These are phyloP conservation scores for Herpetomonas muscarum DNA, from an alignment of 208 protist species.

Conservation along the genomic window DNA sequence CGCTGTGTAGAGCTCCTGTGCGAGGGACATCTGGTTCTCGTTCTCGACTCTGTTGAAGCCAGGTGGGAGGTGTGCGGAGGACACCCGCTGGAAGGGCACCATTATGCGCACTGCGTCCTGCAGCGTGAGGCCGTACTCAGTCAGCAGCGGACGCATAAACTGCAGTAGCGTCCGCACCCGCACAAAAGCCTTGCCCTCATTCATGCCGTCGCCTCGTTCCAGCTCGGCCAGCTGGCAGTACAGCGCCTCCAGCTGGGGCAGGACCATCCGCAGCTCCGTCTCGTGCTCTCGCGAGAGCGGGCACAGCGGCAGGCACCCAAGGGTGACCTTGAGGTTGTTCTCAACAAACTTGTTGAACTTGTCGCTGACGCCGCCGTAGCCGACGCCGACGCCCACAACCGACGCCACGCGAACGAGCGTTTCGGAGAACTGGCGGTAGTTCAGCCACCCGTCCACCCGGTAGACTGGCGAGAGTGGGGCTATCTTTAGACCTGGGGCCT, in stretches of 20 bases:
- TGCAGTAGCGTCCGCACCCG: conserved; percentile 16
- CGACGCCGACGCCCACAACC: conserved; percentile 38
- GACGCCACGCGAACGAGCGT: conserved; percentile 60
- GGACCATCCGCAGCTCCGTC: conserved; percentile 17
- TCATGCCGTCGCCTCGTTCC: not conserved
- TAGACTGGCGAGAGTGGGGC: too few relatives aligned
- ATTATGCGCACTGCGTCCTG: conserved; percentile 14
- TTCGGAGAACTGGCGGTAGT: conserved; percentile 85
- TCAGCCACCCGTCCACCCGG: conserved; percentile 39
- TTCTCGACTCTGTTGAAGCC: conserved; percentile 33
- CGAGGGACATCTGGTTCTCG: conserved; percentile 9
- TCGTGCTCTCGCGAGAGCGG: conserved; percentile 33
- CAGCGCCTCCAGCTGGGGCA: conserved; percentile 13
- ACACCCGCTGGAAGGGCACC: conserved; percentile 20
- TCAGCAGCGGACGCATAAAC: conserved; percentile 12
- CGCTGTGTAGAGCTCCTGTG: conserved; percentile 24
- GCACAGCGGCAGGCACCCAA: conserved; percentile 31
- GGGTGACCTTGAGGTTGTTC: conserved; percentile 15
- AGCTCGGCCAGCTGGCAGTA: conserved; percentile 13
- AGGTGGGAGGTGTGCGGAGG: conserved; percentile 17
- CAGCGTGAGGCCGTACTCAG: conserved; percentile 12
- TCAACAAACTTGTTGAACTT: conserved; percentile 58
- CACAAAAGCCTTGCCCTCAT: not conserved
- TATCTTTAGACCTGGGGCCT: too few relatives aligned
- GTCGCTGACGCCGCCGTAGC: conserved; percentile 19